Base-by-base conservation (phyloP, 164 flowering plant genomes). In the Sextonia rubra region DNA sequence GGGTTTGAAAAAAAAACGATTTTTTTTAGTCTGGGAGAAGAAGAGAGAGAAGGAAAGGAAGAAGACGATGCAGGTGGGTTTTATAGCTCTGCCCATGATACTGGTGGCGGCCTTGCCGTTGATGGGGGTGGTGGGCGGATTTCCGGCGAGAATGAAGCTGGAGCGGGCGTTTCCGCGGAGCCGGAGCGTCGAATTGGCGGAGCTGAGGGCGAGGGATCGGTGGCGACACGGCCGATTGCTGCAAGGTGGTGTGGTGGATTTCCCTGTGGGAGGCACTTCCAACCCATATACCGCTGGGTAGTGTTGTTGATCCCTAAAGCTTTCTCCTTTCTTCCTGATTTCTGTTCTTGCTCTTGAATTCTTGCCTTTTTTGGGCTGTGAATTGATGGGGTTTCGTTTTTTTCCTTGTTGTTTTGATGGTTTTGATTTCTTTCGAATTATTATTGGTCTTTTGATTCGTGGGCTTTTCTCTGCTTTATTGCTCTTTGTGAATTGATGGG, bases 171-270 rank as follows among this genome's bases (percentile, higher is more conserved):
- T 89, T 82, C 90, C 97, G 37, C 18, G 26, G 70, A 81, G 73
- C 27, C 76, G 81, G 1, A 26, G 71, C 11, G 77, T 85, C 4
- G 86, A 72, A 66, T 60, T 93, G 83, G 77, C 69, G 74, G 82
- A 82, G 32, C 85, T 93, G 62, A 86, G 78, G 77, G 87, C 76
- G 25, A 75, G 88, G 48, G 98, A 95, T 77, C 72, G 77, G 60
- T 78, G 73, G n/a, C 81, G 99, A 49, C 99, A 93, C 62, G 84
- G 90, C 4, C 80, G 99, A 32, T 64, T 87, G 44, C 79, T 95
- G 86, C 92, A 88, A 83, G 74, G 74, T 23, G 94, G 92, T 0
- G 87, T 95, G 18, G 90, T 90, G 27, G 94, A 95, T 86, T 90
- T 94, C 58, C 82, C 92, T 1, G 93, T 94, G 60, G 61, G 79